Evolutionary conservation across 805 yeast species (phyloP), one percentile per base, ranked within the genome.

Genomic region (Metschnikowia kofuensis): DNA sequence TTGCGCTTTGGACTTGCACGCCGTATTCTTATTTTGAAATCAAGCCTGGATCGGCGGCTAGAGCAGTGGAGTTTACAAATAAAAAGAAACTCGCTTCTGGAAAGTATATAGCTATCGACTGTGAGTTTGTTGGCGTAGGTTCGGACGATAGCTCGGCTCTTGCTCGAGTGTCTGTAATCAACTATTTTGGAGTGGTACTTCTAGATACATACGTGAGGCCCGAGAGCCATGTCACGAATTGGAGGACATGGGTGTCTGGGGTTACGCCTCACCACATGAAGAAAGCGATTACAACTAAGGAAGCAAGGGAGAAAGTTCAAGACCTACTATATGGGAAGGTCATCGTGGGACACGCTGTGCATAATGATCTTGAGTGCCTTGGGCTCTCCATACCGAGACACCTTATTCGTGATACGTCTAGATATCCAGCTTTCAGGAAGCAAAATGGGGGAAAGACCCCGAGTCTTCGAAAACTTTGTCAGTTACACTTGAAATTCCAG

Each of bases 231-330:
- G 96, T 91, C 2, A 84, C 91, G 0, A 95, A 91, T 60, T 91
- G 94, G 91, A 76, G 97, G 65, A 91, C 97, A 0, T 83, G 90
- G 86, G 95, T 89, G 16, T 84, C 92, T 65, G 98, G 98, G 27
- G 79, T 91, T 2, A 73, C 83, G 2, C 89, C 96, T 0, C 65
- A 68, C 2, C 80, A 85, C 60, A 82, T 91, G 87, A 69, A 70
- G 29, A 65, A 73, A 38, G 97, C 97, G 0, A 75, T 85, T 0
- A 52, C 80, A 1, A 86, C 87, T 58, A 74, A 78, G 54, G 79
- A 80, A 26, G 95, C 92, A 0, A 95, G 86, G 62, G 55, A 68
- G 26, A 69, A 67, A 43, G 55, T 49, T 10, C 9, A 34, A n/a
- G 44, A 31, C 0, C 29, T 53, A 14, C 14, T 53, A 7, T 59